Evolutionary conservation across 768 basidiomycete genomes (phyloP).

Genomic region (Xerocomellus intermedius): DNA sequence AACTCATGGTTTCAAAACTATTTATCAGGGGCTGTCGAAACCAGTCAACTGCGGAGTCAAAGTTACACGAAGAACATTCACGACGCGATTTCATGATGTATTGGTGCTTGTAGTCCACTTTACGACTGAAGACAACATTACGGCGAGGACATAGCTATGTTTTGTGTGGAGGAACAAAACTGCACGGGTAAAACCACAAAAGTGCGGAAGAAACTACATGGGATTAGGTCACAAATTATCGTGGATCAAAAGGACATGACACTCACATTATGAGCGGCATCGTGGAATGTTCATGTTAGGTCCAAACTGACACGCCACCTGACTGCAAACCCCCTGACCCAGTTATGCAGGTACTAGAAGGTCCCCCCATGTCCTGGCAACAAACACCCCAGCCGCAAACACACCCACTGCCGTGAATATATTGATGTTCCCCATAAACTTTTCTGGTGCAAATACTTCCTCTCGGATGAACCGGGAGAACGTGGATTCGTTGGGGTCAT

Average conservation of each 20-base stretch:
- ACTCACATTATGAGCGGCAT: constrained; percentile 10
- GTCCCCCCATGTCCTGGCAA: constrained; percentile 75
- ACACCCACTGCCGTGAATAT: constrained; percentile 62
- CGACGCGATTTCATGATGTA: constrained; percentile 12
- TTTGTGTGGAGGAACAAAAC: constrained; percentile 11
- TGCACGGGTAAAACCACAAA: constrained; percentile 4
- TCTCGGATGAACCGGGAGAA: constrained; percentile 56
- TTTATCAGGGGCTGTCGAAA: constrained; percentile 13
- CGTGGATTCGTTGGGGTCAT: constrained; percentile 61
- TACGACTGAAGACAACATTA: constrained; percentile 21
- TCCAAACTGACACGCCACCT: background rate
- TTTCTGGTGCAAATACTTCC: constrained; percentile 71
- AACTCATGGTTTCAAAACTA: constrained; percentile 5
- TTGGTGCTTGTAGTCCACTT: constrained; percentile 15
- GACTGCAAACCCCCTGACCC: background rate
- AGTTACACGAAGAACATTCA: constrained; percentile 13
- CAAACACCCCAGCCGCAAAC: constrained; percentile 69
- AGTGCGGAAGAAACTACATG: background rate
- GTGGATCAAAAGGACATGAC: background rate
- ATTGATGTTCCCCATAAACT: constrained; percentile 70
- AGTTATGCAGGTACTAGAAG: constrained; percentile 63
- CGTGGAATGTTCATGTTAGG: background rate
- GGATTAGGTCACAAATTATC: background rate
- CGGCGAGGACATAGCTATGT: constrained; percentile 17
- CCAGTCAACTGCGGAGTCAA: constrained; percentile 6